phyloP scores from a whole-genome alignment of 805 yeast species.

The Yamadazyma nakazawae region DNA sequence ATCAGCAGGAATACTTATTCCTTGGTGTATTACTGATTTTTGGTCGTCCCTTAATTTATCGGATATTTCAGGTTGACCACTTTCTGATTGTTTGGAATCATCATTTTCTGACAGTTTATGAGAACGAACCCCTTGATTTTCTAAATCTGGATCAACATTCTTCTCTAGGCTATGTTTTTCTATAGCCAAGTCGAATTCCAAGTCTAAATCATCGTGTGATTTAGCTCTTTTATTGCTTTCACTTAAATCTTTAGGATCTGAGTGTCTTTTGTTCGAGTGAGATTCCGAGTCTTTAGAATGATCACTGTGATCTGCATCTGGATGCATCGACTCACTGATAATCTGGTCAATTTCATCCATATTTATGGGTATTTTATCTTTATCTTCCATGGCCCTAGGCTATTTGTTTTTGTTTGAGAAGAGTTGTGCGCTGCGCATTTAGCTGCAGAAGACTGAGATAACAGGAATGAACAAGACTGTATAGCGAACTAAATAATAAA shows the following conservation, averaged over 20 bases:
- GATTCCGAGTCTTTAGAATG: not conserved
- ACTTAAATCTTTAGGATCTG: not conserved
- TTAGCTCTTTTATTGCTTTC: not conserved
- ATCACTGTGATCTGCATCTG: not conserved
- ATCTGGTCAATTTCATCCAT: slow-evolving; percentile 15
- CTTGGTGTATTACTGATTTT: slow-evolving; percentile 19
- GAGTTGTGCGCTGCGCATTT: slow-evolving; percentile 7
- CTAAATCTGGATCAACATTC: not conserved
- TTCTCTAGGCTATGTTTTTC: slow-evolving; percentile 1
- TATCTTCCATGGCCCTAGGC: not conserved
- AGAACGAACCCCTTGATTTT: not conserved
- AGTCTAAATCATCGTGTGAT: not conserved
- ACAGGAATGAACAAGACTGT: not conserved
- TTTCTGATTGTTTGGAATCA: not conserved
- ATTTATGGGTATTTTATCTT: slow-evolving; percentile 4
- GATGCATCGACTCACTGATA: slow-evolving; percentile 12
- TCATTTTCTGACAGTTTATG: not conserved
- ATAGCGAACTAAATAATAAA: not conserved
- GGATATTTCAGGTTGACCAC: not conserved
- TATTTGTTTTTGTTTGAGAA: slow-evolving; percentile 6
- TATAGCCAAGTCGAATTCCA: slow-evolving; percentile 6
- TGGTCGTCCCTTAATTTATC: not conserved
- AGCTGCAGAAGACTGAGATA: not conserved
- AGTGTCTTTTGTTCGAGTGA: not conserved
- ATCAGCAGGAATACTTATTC: slow-evolving; percentile 33